Conservation (phyloP, 2,329 filamentous ascomycete species). For the Aureobasidium musti region DNA sequence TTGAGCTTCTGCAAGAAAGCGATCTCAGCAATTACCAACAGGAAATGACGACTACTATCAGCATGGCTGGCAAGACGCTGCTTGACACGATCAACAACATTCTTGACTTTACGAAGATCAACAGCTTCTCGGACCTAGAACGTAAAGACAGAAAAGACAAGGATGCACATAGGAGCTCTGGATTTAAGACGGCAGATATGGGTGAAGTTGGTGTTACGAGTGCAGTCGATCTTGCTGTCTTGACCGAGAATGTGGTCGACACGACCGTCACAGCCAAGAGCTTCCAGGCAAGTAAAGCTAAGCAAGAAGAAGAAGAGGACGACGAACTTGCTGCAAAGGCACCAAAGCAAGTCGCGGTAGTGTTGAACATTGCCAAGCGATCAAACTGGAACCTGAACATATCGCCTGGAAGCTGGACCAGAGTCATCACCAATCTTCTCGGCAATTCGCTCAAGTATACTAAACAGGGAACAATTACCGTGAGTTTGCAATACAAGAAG, state of each 20-base stretch:
- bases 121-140: slow-evolving; percentile 36
- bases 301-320: slow-evolving; percentile 29
- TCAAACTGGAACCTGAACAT: slow-evolving; percentile 46
- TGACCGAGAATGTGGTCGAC: slow-evolving; percentile 35
- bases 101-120: slow-evolving; percentile 50
- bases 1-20: slow-evolving; percentile 53
- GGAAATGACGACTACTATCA: slow-evolving; percentile 51
- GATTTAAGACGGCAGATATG: slow-evolving; percentile 28
- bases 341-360: slow-evolving; percentile 40
- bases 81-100: slow-evolving; percentile 52
- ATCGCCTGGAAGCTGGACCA: slow-evolving; percentile 49
- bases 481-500: slow-evolving; percentile 32
- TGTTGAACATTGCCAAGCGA: slow-evolving; percentile 45
- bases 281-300: slow-evolving; percentile 13
- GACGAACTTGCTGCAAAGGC: slow-evolving; percentile 12
- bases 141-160: slow-evolving; percentile 20
- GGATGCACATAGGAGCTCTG: slow-evolving; percentile 15
- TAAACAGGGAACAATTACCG: slow-evolving; percentile 42
- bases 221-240: slow-evolving; percentile 34
- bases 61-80: slow-evolving; percentile 52
- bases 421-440: slow-evolving; percentile 53
- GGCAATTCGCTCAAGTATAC: slow-evolving; percentile 54
- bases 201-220: slow-evolving; percentile 29
- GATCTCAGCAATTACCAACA: slow-evolving; percentile 44
- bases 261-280: slow-evolving; percentile 31